phyloP scores from a whole-genome alignment of 2,329 filamentous ascomycete species.

The Colletotrichum australisinense region DNA sequence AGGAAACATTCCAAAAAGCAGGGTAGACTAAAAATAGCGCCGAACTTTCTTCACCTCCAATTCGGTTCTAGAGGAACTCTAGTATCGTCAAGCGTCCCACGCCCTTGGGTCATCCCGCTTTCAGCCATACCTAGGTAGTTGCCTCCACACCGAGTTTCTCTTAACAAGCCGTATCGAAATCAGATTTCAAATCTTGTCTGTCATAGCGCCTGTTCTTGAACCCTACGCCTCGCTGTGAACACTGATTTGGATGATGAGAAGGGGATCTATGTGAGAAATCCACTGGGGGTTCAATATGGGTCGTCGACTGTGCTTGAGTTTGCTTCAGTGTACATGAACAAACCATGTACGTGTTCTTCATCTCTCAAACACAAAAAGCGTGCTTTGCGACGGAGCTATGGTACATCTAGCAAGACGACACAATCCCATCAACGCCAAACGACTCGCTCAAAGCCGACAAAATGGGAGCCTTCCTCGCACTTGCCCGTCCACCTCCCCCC shows the following conservation, averaged over 20 bases:
- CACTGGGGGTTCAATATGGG: no score
- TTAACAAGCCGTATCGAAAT: no score
- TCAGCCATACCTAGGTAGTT: no score
- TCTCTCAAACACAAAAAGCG: not conserved
- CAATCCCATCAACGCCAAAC: constrained; percentile 21
- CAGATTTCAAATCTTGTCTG: no score
- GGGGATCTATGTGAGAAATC: no score
- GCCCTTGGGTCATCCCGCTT: no score
- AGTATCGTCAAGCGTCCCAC: no score
- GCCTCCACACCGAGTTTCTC: no score
- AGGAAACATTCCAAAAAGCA: not conserved
- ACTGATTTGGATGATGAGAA: no score
- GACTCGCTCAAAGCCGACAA: not conserved
- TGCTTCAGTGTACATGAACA: not conserved
- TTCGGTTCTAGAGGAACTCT: no score
- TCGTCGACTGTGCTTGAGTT: not conserved
- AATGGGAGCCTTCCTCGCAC: not conserved
- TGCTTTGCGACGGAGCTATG: constrained; percentile 13
- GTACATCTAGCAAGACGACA: constrained; percentile 18
- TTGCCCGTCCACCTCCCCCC: not conserved
- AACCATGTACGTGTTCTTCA: not conserved
- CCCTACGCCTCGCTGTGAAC: no score
- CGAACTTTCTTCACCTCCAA: not conserved
- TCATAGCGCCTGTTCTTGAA: no score
- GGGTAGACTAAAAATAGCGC: not conserved